Conservation (phyloP, 2,329 filamentous ascomycete species). For the Decorospora gaudefroyi region DNA sequence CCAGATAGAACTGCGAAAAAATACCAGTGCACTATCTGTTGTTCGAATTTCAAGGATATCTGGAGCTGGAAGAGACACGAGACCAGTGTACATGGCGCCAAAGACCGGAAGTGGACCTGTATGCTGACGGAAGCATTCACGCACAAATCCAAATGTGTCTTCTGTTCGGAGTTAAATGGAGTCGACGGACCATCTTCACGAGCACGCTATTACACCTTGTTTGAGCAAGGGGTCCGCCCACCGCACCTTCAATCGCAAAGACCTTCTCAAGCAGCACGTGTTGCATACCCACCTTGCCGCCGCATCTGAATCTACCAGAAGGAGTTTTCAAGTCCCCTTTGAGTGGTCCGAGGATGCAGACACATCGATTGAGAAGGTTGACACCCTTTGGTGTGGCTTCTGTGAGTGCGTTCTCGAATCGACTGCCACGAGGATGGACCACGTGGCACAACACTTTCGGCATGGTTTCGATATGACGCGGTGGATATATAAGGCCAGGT, state of each 20-base stretch:
- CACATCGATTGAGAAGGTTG: neutral
- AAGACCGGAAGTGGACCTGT: constrained; percentile 16
- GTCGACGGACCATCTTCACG: constrained; percentile 8
- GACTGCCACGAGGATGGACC: constrained; percentile 12
- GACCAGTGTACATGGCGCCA: constrained; percentile 11
- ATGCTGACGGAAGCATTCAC: constrained; percentile 9
- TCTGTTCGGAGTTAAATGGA: constrained; percentile 12
- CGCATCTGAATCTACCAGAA: neutral
- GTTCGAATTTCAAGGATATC: constrained; percentile 10
- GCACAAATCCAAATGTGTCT: constrained; percentile 7
- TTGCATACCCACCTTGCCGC: constrained; percentile 9
- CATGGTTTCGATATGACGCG: constrained; percentile 8
- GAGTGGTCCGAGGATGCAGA: constrained; percentile 5
- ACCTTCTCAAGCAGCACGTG: constrained; percentile 23
- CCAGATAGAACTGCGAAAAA: neutral
- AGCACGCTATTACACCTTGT: constrained; percentile 13
- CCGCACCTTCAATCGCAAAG: constrained; percentile 19
- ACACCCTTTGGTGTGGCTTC: constrained; percentile 26
- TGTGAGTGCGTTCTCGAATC: constrained; percentile 9
- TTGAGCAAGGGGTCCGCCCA: neutral
- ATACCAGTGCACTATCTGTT: constrained; percentile 18
- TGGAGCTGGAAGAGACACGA: constrained; percentile 24
- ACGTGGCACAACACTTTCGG: constrained; percentile 21
- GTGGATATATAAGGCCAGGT: too few relatives aligned
- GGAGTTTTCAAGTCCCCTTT: constrained; percentile 11